A percentile compares a stretch with the other conserved stretches of the same genome.
Conservation (phyloP, 495 filamentous ascomycete genomes). For the Lepidopterella palustris region DNA sequence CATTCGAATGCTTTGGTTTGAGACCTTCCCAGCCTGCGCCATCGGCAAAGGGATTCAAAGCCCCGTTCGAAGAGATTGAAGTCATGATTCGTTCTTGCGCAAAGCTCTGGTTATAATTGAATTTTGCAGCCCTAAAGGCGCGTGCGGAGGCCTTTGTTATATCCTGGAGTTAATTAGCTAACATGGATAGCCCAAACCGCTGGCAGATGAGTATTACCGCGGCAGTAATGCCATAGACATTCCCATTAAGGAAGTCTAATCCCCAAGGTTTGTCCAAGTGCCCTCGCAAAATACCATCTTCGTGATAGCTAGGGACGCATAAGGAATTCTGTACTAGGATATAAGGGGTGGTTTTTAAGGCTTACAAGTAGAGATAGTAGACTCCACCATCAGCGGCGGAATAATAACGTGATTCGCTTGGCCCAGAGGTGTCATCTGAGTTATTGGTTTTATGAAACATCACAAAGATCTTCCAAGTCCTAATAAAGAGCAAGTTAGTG, state of each 20-base stretch:
- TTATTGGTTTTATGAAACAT: slow-evolving; percentile 2
- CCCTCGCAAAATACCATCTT: neutral
- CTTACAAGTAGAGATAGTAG: slow-evolving; percentile 7
- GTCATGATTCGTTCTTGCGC: neutral
- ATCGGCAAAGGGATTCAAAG: slow-evolving; percentile 3
- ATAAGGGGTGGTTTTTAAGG: neutral
- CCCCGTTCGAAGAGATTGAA: slow-evolving; percentile 8
- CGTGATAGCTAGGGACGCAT: too few species aligned
- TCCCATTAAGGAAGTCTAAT: neutral
- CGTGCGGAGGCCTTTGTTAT: slow-evolving; percentile 9
- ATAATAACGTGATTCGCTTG: neutral
- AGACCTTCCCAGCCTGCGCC: slow-evolving; percentile 7
- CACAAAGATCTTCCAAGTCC: slow-evolving; percentile 1
- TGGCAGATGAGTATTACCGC: neutral
- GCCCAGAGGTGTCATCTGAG: neutral
- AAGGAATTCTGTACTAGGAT: too few species aligned
- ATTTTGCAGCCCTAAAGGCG: neutral
- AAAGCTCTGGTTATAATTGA: slow-evolving; percentile 4
- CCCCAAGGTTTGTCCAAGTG: slow-evolving; percentile 8
- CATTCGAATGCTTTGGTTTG: neutral
- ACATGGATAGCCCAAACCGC: neutral
- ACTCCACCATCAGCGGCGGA: slow-evolving; percentile 3
- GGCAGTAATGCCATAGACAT: neutral
- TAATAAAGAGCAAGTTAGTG: neutral
- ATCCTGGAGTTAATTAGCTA: neutral